Conservation (phyloP, 108 stramenopile genomes). For the Cylindrotheca closterium region DNA sequence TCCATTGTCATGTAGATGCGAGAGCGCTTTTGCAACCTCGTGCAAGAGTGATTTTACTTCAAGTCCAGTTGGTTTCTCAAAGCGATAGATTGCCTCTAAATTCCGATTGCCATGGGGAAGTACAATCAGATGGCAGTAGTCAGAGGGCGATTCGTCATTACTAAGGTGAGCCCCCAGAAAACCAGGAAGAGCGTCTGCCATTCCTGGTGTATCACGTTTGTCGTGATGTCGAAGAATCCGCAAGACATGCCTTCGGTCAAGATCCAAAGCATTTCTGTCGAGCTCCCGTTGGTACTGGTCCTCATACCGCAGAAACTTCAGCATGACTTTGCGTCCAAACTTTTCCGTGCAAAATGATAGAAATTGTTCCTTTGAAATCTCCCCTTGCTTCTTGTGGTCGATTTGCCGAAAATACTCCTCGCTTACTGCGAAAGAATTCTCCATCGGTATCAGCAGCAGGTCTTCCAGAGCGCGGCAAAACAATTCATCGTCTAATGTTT, state of each 20-base stretch:
- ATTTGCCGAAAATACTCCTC: neutral
- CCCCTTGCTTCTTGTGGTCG: too few relatives aligned
- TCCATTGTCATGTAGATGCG: slow-evolving; percentile 8
- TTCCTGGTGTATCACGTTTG: neutral
- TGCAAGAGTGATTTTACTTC: neutral
- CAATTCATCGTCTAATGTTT: too few relatives aligned
- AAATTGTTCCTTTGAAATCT: neutral
- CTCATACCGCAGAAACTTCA: neutral
- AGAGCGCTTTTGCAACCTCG: neutral
- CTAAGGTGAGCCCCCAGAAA: too few relatives aligned
- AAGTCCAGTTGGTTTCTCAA: slow-evolving; percentile 9
- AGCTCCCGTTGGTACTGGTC: neutral
- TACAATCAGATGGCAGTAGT: slow-evolving; percentile 15
- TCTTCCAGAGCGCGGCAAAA: neutral
- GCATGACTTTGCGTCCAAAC: neutral
- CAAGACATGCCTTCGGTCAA: neutral
- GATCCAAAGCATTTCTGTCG: neutral
- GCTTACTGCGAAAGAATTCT: too few relatives aligned
- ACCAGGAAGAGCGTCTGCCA: too few relatives aligned
- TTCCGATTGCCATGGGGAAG: slow-evolving; percentile 25
- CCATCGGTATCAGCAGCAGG: neutral
- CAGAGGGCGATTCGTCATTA: neutral
- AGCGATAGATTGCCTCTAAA: slow-evolving; percentile 16
- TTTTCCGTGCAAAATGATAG: neutral
- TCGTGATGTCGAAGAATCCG: neutral